phyloP scores from a whole-genome alignment of 176 grass and related monocot species.

The Chloris gayana region DNA sequence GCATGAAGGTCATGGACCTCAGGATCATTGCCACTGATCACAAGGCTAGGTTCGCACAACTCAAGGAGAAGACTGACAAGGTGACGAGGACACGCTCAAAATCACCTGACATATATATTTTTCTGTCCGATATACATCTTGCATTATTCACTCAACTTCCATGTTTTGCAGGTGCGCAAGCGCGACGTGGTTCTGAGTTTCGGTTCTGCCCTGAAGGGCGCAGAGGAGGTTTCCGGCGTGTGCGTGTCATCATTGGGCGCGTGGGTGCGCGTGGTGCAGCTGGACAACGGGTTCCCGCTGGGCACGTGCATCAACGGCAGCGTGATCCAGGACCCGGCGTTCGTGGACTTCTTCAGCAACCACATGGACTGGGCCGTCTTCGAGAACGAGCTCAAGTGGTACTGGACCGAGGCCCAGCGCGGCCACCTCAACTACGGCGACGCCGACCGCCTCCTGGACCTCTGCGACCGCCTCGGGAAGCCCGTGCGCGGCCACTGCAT shows the following conservation, averaged over 20 bases:
- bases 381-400: constrained; percentile 82
- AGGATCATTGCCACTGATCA: neutral
- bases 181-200: neutral
- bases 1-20: neutral
- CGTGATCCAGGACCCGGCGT: constrained; percentile 47
- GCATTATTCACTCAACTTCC: too few relatives aligned
- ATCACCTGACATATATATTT: too few relatives aligned
- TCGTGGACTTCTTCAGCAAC: constrained; percentile 59
- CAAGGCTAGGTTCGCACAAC: neutral
- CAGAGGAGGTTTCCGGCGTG: neutral
- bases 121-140: too few relatives aligned
- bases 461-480: constrained; percentile 58
- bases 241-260: neutral
- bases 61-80: neutral
- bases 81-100: neutral
- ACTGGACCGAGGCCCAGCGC: constrained; percentile 64
- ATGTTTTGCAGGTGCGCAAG: neutral
- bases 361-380: constrained; percentile 69
- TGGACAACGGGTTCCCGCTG: neutral
- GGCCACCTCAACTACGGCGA: constrained; percentile 68
- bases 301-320: neutral
- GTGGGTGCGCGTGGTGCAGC: neutral
- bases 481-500: constrained; percentile 67
- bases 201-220: neutral
- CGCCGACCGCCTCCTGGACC: constrained; percentile 63